Conservation (phyloP, 192 early-diverging fungal genomes). For the Coemansia guatemalensis region DNA sequence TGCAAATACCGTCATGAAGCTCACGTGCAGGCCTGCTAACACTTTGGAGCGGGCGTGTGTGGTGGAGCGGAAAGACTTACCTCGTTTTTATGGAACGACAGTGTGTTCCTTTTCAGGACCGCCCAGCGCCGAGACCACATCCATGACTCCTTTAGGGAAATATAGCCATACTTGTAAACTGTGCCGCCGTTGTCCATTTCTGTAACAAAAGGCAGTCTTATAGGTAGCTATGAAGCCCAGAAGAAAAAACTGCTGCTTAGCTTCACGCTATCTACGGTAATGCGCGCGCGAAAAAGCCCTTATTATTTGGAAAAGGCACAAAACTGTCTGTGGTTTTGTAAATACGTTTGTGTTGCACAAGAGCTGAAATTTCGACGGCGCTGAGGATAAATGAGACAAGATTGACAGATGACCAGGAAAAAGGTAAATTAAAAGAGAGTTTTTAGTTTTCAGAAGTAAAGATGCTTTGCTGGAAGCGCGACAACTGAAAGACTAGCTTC, state of each 20-base stretch:
- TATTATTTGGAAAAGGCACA: background rate
- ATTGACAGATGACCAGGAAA: background rate
- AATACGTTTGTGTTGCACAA: background rate
- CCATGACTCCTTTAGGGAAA: conserved; percentile 81
- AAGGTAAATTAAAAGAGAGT: background rate
- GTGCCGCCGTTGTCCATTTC: conserved; percentile 41
- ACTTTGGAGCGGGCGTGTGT: no score
- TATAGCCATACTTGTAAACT: conserved; percentile 46
- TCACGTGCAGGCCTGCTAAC: background rate
- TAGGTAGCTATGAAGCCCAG: background rate
- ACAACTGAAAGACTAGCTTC: background rate
- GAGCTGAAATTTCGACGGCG: no score
- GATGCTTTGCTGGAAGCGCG: background rate
- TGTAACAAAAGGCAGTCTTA: background rate
- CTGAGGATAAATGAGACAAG: background rate
- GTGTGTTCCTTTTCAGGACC: conserved; percentile 82
- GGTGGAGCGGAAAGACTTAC: conserved; percentile 49
- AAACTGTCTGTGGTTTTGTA: background rate
- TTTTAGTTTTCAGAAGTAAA: background rate
- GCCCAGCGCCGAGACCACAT: conserved; percentile 96
- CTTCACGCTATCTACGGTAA: background rate
- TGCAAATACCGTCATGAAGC: conserved; percentile 7
- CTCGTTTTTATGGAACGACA: conserved; percentile 94
- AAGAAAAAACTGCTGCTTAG: background rate
- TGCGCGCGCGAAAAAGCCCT: background rate